phyloP scores from a whole-genome alignment of 2,329 filamentous ascomycete genomes.

The Phaeosphaeria sp. region DNA sequence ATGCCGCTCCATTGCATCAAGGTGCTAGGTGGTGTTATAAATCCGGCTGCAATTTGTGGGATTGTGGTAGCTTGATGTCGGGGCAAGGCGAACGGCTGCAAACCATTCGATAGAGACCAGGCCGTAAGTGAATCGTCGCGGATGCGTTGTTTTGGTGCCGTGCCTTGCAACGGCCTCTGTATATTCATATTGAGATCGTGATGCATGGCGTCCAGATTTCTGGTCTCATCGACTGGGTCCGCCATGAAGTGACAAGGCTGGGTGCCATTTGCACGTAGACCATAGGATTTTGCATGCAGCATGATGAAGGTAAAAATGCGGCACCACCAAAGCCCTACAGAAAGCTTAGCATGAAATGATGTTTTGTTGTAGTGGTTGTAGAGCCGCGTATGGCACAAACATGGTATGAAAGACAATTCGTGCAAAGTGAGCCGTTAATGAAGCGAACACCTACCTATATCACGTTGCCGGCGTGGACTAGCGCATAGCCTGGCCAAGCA shows the following conservation, averaged over 20 bases:
- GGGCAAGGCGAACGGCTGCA: not conserved
- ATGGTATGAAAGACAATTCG: not conserved
- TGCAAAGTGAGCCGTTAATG: not conserved
- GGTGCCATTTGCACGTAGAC: not conserved
- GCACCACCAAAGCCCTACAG: not conserved
- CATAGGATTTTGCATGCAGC: not conserved
- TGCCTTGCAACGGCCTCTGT: too few relatives aligned
- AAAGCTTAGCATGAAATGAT: not conserved
- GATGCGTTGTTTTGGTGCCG: constrained; percentile 1
- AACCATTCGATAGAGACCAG: constrained; percentile 13
- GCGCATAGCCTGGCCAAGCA: too few relatives aligned
- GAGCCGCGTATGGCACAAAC: not conserved
- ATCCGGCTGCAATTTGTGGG: constrained; percentile 17
- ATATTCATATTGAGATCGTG: too few relatives aligned
- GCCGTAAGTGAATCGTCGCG: constrained; percentile 21
- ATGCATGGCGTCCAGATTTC: constrained; percentile 2
- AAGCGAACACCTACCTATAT: too few relatives aligned
- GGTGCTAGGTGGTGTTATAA: constrained; percentile 3
- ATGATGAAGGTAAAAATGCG: not conserved
- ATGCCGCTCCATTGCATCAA: constrained; percentile 13
- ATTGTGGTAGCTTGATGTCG: constrained; percentile 25
- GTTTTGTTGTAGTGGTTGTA: constrained; percentile 4
- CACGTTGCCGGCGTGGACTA: too few relatives aligned
- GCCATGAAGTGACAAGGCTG: not conserved
- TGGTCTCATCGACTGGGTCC: not conserved